Evolutionary conservation across 495 filamentous ascomycete genomes (phyloP).

Genomic region (Talaromyces trachyspermus): DNA sequence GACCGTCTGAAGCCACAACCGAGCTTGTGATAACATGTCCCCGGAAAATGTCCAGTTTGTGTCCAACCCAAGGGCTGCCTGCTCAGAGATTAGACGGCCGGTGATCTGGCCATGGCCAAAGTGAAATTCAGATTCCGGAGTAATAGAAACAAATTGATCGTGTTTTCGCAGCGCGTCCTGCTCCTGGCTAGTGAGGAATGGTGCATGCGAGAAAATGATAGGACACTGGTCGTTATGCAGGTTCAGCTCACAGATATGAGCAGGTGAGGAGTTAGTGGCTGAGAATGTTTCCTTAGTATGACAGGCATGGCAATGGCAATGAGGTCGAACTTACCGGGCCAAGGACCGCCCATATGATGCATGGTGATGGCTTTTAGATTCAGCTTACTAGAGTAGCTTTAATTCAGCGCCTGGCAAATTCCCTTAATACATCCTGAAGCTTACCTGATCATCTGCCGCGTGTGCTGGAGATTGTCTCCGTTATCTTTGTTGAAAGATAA

Average conservation of each 20-base stretch:
- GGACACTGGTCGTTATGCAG: conserved; percentile 27
- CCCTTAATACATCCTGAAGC: background rate
- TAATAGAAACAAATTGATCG: conserved; percentile 38
- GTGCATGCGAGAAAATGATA: conserved; percentile 35
- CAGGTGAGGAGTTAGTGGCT: conserved; percentile 18
- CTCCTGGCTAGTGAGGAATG: conserved; percentile 20
- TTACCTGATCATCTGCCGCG: background rate
- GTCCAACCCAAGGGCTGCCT: conserved; percentile 38
- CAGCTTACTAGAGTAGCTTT: background rate
- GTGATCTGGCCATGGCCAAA: conserved; percentile 32
- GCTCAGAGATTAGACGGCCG: conserved; percentile 29
- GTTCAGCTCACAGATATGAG: conserved; percentile 19
- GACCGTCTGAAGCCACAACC: conserved; percentile 31
- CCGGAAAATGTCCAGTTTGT: conserved; percentile 37
- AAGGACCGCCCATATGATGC: conserved; percentile 17
- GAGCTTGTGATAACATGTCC: conserved; percentile 37
- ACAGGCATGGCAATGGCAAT: background rate
- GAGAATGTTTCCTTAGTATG: too few species aligned
- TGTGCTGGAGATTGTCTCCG: background rate
- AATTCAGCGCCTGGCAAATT: background rate
- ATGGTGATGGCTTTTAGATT: conserved; percentile 17
- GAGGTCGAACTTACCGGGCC: conserved; percentile 19
- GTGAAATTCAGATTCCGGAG: conserved; percentile 38
- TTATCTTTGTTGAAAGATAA: background rate
- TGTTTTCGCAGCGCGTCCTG: conserved; percentile 21